Evolutionary conservation across 495 filamentous ascomycete genomes (phyloP).

Genomic region (Penicillium coprophilum): DNA sequence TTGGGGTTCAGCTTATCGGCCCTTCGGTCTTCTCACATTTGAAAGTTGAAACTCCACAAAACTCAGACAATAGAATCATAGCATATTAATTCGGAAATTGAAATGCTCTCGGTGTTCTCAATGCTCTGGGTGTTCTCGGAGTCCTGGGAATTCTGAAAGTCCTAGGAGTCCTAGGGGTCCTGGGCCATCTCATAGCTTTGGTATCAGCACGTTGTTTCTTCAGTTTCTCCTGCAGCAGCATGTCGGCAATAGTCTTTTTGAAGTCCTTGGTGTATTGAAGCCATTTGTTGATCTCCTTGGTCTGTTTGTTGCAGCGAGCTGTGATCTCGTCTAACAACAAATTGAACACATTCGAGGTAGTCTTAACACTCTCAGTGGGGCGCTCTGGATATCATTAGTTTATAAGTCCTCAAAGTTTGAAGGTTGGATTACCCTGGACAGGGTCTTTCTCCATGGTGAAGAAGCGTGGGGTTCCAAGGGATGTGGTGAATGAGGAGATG

Average conservation of each 20-base stretch:
- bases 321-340: background rate
- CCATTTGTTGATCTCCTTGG: slow-evolving; percentile 7
- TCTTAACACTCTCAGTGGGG: background rate
- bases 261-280: background rate
- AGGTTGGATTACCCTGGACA: background rate
- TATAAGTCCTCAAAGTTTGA: background rate
- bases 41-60: background rate
- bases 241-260: background rate
- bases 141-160: background rate
- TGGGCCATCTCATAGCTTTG: background rate
- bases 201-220: background rate
- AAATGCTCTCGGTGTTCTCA: background rate
- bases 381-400: background rate
- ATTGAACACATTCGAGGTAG: background rate
- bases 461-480: background rate
- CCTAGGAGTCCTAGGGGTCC: background rate
- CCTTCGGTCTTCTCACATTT: background rate
- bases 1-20: background rate
- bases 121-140: background rate
- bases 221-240: background rate
- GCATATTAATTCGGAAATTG: background rate
- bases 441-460: background rate
- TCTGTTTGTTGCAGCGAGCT: background rate
- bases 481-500: background rate
- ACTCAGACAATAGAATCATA: background rate